A percentile compares a stretch with the other conserved stretches of the same genome.
Conservation (phyloP, 2,329 filamentous ascomycete species). For the Nemania abortiva region DNA sequence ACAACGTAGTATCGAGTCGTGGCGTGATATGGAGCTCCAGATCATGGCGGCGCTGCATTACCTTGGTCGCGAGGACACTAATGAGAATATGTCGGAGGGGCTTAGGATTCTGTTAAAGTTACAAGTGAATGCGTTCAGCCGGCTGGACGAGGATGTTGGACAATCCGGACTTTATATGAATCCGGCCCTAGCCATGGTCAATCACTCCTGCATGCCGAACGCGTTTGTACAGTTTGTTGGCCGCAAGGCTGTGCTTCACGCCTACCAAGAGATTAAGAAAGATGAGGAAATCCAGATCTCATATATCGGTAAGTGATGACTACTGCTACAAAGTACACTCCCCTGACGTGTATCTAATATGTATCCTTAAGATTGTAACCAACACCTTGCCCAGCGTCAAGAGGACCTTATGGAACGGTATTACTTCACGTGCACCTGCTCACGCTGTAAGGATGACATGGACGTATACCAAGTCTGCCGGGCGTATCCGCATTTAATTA, state of each 20-base stretch:
- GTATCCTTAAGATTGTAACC: constrained; percentile 59
- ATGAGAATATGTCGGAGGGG: constrained; percentile 56
- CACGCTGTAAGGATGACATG: constrained; percentile 63
- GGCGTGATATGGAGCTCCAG: constrained; percentile 63
- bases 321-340: not conserved
- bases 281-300: constrained; percentile 72
- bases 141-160: constrained; percentile 64
- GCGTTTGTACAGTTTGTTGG: constrained; percentile 68
- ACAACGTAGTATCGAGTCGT: constrained; percentile 53
- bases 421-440: constrained; percentile 65
- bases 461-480: constrained; percentile 66
- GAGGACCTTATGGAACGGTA: constrained; percentile 60
- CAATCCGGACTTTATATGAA: constrained; percentile 69
- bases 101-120: constrained; percentile 66
- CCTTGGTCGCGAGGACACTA: constrained; percentile 54
- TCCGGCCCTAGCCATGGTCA: constrained; percentile 67
- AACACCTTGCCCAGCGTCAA: constrained; percentile 58
- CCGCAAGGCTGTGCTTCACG: constrained; percentile 63
- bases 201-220: constrained; percentile 73
- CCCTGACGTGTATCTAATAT: constrained; percentile 7
- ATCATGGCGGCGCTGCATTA: constrained; percentile 64
- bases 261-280: constrained; percentile 61
- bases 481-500: constrained; percentile 54
- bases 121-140: constrained; percentile 72
- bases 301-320: constrained; percentile 64